Conservation (phyloP, 805 yeast species). For the Geotrichum ghanense region DNA sequence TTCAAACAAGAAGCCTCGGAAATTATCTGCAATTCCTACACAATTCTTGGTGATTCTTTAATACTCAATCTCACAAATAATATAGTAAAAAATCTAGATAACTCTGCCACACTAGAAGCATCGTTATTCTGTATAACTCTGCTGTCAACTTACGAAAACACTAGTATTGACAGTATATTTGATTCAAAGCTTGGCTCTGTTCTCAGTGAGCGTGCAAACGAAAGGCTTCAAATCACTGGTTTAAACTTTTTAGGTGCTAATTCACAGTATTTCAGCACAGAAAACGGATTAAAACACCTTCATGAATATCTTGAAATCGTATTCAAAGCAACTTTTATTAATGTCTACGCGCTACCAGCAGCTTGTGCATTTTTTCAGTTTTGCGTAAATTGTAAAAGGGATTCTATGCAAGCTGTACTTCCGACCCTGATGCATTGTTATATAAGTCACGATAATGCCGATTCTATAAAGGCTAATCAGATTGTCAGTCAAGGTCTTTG, state of each 20-base stretch:
- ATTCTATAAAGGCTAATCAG: conserved; percentile 19
- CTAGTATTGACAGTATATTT: conserved; percentile 21
- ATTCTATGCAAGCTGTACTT: too few relatives aligned
- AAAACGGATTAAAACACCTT: conserved; percentile 34
- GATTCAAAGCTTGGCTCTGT: conserved; percentile 20
- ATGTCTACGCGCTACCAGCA: conserved; percentile 28
- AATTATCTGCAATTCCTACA: background rate
- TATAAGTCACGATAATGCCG: too few relatives aligned
- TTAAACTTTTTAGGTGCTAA: conserved; percentile 47
- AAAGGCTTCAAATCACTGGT: conserved; percentile 37
- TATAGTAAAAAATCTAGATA: background rate
- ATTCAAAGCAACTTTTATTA: conserved; percentile 31
- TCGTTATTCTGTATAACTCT: background rate
- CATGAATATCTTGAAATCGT: conserved; percentile 44
- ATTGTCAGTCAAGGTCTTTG: conserved; percentile 27
- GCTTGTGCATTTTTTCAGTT: conserved; percentile 46
- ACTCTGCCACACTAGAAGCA: background rate
- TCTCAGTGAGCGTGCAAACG: conserved; percentile 16
- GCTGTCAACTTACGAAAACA: conserved; percentile 7
- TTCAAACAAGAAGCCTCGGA: conserved; percentile 72
- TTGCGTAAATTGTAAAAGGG: conserved; percentile 22
- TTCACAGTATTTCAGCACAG: conserved; percentile 44
- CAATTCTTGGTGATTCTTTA: background rate
- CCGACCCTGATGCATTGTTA: too few relatives aligned
- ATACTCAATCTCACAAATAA: background rate